A percentile compares a stretch with the other conserved stretches of the same genome.
These are phyloP conservation scores for Phalaenopsis hybrid DNA, from an alignment of 116 monocot genomes.

Conservation along the genomic window DNA sequence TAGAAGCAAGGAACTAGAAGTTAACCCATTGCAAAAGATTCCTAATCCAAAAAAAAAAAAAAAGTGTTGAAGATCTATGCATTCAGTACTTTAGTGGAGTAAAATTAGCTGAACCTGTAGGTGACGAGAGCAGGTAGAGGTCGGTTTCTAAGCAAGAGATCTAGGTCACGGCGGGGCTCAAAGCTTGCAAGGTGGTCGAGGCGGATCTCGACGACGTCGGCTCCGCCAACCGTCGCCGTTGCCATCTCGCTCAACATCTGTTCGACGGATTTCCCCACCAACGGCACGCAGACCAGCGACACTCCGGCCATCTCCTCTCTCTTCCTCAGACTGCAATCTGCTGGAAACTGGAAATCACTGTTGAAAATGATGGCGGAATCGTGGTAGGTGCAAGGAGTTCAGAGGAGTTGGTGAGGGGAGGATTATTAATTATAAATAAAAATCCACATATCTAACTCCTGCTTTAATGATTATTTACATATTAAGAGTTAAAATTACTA, in stretches of 20 bases:
- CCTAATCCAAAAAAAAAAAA: background rate
- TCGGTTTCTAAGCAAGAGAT: conserved; percentile 35
- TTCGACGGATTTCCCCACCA: conserved; percentile 58
- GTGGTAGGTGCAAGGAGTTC: too few relatives aligned
- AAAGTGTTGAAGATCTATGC: background rate
- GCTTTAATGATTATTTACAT: too few relatives aligned
- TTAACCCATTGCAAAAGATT: background rate
- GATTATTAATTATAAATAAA: too few relatives aligned
- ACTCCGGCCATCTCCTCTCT: conserved; percentile 10
- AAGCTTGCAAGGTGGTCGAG: conserved; percentile 60
- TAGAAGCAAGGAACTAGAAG: background rate
- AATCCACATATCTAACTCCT: too few relatives aligned
- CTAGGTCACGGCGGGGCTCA: conserved; percentile 44
- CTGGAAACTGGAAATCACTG: too few relatives aligned
- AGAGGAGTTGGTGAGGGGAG: too few relatives aligned
- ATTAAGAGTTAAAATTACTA: too few relatives aligned
- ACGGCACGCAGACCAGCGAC: conserved; percentile 74
- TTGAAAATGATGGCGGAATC: too few relatives aligned
- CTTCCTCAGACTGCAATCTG: background rate
- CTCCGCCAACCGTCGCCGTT: conserved; percentile 48
- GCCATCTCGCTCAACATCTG: conserved; percentile 57
- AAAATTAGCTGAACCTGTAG: conserved; percentile 25
- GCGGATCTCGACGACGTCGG: conserved; percentile 81
- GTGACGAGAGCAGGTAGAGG: conserved; percentile 72
- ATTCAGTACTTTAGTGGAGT: background rate